These are phyloP conservation scores for Poa pratensis DNA, from an alignment of 176 grass and related monocot genomes.

Conservation along the genomic window DNA sequence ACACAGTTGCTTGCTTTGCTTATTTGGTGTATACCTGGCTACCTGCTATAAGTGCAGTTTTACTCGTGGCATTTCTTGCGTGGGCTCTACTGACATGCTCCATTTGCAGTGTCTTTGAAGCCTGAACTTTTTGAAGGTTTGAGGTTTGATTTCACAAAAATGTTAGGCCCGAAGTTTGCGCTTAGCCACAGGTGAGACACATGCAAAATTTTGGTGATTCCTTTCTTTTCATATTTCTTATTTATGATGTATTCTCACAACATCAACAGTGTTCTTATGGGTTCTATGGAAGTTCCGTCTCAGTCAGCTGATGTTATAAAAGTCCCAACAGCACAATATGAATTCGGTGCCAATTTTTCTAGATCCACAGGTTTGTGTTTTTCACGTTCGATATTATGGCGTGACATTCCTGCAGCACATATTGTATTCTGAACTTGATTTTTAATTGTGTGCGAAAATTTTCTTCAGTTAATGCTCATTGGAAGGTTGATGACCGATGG, in stretches of 20 bases:
- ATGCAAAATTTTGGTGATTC: background rate
- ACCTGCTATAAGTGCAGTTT: constrained; percentile 3
- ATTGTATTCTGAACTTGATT: constrained; percentile 35
- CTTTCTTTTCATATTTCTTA: constrained; percentile 9
- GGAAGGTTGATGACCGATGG: constrained; percentile 96
- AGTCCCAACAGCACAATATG: constrained; percentile 91
- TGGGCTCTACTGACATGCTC: constrained; percentile 39
- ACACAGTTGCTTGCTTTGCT: constrained; percentile 1
- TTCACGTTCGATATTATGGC: constrained; percentile 11
- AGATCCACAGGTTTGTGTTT: constrained; percentile 84
- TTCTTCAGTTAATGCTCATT: constrained; percentile 84
- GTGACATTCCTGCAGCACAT: background rate
- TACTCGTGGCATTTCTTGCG: constrained; percentile 27
- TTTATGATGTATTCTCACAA: constrained; percentile 36
- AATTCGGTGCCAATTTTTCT: constrained; percentile 98
- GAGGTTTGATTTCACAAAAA: constrained; percentile 95
- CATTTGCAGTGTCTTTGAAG: constrained; percentile 90
- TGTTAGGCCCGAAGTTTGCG: constrained; percentile 85
- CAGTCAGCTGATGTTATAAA: constrained; percentile 82
- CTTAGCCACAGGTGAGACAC: constrained; percentile 81
- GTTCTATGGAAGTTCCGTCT: constrained; percentile 84
- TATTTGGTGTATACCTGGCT: constrained; percentile 9
- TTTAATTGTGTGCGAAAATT: constrained; percentile 35
- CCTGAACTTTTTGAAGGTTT: constrained; percentile 96
- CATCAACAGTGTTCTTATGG: constrained; percentile 83